These are phyloP conservation scores for Hypoxylon subgilvum DNA, from an alignment of 495 filamentous ascomycete species.

Conservation along the genomic window DNA sequence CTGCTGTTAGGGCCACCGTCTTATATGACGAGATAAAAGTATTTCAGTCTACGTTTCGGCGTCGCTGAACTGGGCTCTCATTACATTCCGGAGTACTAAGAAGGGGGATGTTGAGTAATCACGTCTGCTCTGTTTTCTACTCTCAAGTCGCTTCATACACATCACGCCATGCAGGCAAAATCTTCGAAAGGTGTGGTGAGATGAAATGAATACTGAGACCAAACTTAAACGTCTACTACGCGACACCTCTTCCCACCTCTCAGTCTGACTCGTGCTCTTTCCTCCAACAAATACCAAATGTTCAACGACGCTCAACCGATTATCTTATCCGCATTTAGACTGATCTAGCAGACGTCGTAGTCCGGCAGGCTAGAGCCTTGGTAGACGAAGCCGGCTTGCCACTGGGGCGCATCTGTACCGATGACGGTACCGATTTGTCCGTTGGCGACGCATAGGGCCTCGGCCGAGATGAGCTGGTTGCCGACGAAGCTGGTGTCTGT, in stretches of 20 bases:
- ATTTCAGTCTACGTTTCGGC: background rate
- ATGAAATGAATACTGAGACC: background rate
- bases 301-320: background rate
- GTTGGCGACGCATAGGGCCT: constrained; percentile 45
- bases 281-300: background rate
- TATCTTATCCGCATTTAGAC: background rate
- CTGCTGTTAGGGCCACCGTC: too few species aligned
- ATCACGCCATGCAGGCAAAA: constrained; percentile 4
- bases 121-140: background rate
- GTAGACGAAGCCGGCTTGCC: constrained; percentile 49
- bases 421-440: constrained; percentile 50
- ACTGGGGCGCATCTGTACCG: constrained; percentile 45
- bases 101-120: constrained; percentile 2
- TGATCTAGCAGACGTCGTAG: constrained; percentile 48
- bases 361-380: constrained; percentile 41
- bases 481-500: constrained; percentile 50
- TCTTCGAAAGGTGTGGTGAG: background rate
- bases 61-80: background rate
- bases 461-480: constrained; percentile 46
- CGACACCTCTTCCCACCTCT: too few species aligned
- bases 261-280: too few species aligned
- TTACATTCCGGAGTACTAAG: constrained; percentile 4
- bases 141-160: background rate
- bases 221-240: too few species aligned
- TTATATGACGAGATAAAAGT: too few species aligned